Conservation (phyloP, 352 stramenopile genomes). For the Plasmopara muralis region DNA sequence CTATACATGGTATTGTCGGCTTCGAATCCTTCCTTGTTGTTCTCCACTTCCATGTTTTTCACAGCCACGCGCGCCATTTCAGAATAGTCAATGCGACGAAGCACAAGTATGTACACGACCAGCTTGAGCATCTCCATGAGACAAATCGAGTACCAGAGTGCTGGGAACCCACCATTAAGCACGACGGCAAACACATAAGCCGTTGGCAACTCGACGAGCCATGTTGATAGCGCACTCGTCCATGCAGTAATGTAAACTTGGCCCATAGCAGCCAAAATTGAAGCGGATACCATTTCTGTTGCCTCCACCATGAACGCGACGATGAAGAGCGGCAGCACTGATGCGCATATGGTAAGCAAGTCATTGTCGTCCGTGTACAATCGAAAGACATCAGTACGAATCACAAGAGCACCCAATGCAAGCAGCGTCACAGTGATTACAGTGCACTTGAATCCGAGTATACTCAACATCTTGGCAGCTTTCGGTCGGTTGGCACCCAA, state of each 20-base stretch:
- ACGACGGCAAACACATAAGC: conserved; percentile 21
- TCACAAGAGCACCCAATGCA: conserved; percentile 13
- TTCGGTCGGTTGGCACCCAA: conserved; percentile 22
- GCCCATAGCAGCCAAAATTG: conserved; percentile 22
- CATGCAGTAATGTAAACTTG: conserved; percentile 23
- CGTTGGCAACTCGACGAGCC: conserved; percentile 19
- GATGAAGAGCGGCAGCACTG: conserved; percentile 23
- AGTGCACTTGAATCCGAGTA: conserved; percentile 23
- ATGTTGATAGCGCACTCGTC: conserved; percentile 22
- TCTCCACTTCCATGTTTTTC: conserved; percentile 26
- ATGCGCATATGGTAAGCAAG: conserved; percentile 17
- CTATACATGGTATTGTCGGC: conserved; percentile 19
- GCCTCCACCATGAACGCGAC: conserved; percentile 26
- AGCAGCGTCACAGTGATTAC: conserved; percentile 21
- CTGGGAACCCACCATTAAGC: conserved; percentile 16
- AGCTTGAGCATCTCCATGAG: conserved; percentile 29
- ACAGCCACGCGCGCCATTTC: conserved; percentile 20
- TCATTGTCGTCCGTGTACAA: conserved; percentile 24
- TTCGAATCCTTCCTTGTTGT: conserved; percentile 19
- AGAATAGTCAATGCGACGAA: conserved; percentile 19
- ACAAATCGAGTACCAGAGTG: conserved; percentile 28
- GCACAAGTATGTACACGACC: conserved; percentile 16
- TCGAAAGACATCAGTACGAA: conserved; percentile 22
- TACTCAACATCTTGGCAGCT: conserved; percentile 17
- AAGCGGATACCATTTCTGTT: conserved; percentile 26